These are phyloP conservation scores for Capsaspora owczarzaki DNA, from an alignment of 78 protist genomes.

Conservation along the genomic window DNA sequence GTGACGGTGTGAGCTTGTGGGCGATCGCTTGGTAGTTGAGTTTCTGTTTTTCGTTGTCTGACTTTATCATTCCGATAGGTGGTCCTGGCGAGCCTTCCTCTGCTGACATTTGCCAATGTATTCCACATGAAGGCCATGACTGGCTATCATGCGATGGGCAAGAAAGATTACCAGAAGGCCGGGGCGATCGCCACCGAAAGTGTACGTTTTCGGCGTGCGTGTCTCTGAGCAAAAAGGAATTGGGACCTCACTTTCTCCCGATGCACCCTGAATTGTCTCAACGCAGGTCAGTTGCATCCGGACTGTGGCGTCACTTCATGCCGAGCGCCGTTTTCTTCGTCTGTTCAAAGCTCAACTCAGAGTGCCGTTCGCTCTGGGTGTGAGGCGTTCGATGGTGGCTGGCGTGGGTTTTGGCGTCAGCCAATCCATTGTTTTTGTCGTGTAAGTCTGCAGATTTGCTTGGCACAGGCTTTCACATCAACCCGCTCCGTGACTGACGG, in stretches of 20 bases:
- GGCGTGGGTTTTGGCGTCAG: slow-evolving; percentile 61
- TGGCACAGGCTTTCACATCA: too few relatives aligned
- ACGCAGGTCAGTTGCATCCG: slow-evolving; percentile 13
- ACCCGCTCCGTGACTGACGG: too few relatives aligned
- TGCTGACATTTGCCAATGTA: slow-evolving; percentile 31
- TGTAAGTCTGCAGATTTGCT: too few relatives aligned
- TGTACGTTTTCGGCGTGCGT: too few relatives aligned
- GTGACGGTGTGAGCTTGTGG: too few relatives aligned
- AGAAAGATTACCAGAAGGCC: slow-evolving; percentile 36
- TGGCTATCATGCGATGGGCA: slow-evolving; percentile 26
- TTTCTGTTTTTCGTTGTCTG: too few relatives aligned
- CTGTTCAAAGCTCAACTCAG: not conserved
- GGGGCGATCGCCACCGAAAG: slow-evolving; percentile 51
- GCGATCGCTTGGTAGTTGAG: too few relatives aligned
- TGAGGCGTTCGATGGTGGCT: not conserved
- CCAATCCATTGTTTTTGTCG: slow-evolving; percentile 37
- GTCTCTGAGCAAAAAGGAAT: too few relatives aligned
- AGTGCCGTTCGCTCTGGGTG: not conserved
- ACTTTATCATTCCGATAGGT: too few relatives aligned
- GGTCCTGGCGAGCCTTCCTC: slow-evolving; percentile 60
- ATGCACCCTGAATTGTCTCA: too few relatives aligned
- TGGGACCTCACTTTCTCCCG: too few relatives aligned
- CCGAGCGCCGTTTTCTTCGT: not conserved
- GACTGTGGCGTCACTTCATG: slow-evolving; percentile 25
- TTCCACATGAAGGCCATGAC: slow-evolving; percentile 45